Base-by-base conservation (phyloP, 495 filamentous ascomycete genomes). In the Aspergillus campestris region DNA sequence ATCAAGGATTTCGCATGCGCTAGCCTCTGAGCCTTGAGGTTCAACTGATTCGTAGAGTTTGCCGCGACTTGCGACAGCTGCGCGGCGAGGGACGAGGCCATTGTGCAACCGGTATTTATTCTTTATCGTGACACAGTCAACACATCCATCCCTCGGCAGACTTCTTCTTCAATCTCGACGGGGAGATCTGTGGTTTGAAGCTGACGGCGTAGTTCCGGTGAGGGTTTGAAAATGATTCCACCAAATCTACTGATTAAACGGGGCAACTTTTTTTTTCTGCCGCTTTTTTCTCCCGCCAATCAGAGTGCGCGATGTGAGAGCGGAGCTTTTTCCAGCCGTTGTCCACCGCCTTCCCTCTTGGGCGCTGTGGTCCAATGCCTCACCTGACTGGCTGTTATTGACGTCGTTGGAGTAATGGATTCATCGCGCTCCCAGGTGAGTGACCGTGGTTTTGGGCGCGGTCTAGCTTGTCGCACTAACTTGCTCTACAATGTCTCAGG, bases 1-100 rank as follows among this genome's bases (percentile, higher is more conserved):
- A 99, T 82, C 42, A 99, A 63, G 11, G 92, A 97, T 55, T 92
- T 86, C 38, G 86, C 87, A 70, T 97, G 91, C 24, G 86, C 75
- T 33, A 84, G 73, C 64, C 87, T 89, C 65, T 95, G 85, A 40
- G 87, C 84, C 60, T 94, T 94, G 38, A 94, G 79, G 58, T 97
- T 84, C 46, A 97, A 78, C 34, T 82, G 77, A 65, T 83, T 80
- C 41, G 82, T 84, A 44, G 86, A 87, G 53, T 82, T 81, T 45
- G 80, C 77, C 47, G 86, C 82, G 54, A 92, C 85, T 59, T 83
- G 78, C 68, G 84, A 82, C 64, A 94, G 59, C 75, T 92, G 88
- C 65, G 79, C 74, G 58, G 84, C 78, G 53, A 94, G 78, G 59
- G 83, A 82, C 42, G 86, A 82, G 44, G 84, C 72, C 86, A 92